Evolutionary conservation across 805 yeast genomes (phyloP).

Genomic region (Schwanniomyces polymorphus): DNA sequence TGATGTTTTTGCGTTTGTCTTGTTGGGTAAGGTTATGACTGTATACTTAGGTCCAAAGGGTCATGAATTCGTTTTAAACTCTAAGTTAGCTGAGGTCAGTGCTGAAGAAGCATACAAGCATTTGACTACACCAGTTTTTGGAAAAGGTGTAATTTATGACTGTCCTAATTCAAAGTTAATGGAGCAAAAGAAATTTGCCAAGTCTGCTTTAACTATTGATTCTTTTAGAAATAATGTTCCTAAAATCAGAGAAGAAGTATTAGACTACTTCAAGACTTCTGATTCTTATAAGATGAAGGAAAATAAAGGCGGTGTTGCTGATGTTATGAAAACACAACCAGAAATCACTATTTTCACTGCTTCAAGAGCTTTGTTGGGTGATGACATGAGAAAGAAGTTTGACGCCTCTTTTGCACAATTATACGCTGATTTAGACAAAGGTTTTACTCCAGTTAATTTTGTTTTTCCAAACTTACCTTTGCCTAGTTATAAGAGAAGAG

Average conservation of each 20-base stretch:
- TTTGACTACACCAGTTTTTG: slow-evolving; percentile 98
- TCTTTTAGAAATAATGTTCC: slow-evolving; percentile 88
- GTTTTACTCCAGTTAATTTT: slow-evolving; percentile 94
- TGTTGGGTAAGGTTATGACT: slow-evolving; percentile 91
- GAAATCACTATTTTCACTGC: slow-evolving; percentile 97
- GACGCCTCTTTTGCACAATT: slow-evolving; percentile 81
- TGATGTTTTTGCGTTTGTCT: slow-evolving; percentile 86
- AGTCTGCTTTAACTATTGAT: slow-evolving; percentile 82
- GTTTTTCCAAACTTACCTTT: slow-evolving; percentile 93
- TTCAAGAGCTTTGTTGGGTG: slow-evolving; percentile 85
- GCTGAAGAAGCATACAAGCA: slow-evolving; percentile 97
- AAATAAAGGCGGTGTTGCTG: slow-evolving; percentile 46
- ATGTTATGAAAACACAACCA: slow-evolving; percentile 84
- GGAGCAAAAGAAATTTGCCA: slow-evolving; percentile 98
- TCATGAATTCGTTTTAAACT: slow-evolving; percentile 92
- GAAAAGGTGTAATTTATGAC: slow-evolving; percentile 96
- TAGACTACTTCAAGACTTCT: slow-evolving; percentile 59
- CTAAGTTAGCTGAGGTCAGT: slow-evolving; percentile 83
- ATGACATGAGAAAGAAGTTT: slow-evolving; percentile 82
- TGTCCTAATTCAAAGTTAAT: slow-evolving; percentile 90
- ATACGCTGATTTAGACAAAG: slow-evolving; percentile 91
- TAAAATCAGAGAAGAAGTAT: slow-evolving; percentile 74
- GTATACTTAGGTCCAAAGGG: slow-evolving; percentile 97
- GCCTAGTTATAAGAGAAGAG: slow-evolving; percentile 82
- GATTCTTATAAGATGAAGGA: slow-evolving; percentile 44